Conservation (phyloP, 192 early-diverging fungal species). For the Phycomyces blakesleeanus region DNA sequence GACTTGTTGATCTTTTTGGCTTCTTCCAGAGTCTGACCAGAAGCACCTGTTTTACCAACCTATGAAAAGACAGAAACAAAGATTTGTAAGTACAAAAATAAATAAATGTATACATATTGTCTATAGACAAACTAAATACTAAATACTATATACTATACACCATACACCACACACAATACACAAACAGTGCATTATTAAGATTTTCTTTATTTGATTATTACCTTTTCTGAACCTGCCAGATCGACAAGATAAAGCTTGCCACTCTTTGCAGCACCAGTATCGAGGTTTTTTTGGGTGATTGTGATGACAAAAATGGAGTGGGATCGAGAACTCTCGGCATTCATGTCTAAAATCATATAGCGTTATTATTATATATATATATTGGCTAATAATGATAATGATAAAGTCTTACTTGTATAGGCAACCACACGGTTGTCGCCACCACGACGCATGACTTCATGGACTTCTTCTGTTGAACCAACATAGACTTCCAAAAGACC, state of each 20-base stretch:
- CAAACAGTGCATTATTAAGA: not conserved
- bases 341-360: constrained; percentile 98
- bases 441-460: constrained; percentile 96
- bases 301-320: constrained; percentile 98
- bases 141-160: too few relatives aligned
- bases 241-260: constrained; percentile 96
- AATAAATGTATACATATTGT: too few relatives aligned
- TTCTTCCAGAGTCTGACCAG: constrained; percentile 95
- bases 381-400: not conserved
- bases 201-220: constrained; percentile 45
- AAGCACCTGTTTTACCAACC: constrained; percentile 93
- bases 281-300: constrained; percentile 91
- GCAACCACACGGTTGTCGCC: constrained; percentile 84
- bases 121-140: too few relatives aligned
- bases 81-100: too few relatives aligned
- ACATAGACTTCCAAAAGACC: constrained; percentile 98
- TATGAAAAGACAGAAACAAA: not conserved
- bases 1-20: constrained; percentile 99
- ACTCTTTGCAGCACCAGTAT: constrained; percentile 82
- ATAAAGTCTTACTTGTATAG: constrained; percentile 70
- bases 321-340: constrained; percentile 94
- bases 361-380: constrained; percentile 5
- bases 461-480: constrained; percentile 90
- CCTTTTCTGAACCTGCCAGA: constrained; percentile 99
- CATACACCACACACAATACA: not conserved